phyloP scores from a whole-genome alignment of 208 protist genomes.

The Wallacemonas collosoma region DNA sequence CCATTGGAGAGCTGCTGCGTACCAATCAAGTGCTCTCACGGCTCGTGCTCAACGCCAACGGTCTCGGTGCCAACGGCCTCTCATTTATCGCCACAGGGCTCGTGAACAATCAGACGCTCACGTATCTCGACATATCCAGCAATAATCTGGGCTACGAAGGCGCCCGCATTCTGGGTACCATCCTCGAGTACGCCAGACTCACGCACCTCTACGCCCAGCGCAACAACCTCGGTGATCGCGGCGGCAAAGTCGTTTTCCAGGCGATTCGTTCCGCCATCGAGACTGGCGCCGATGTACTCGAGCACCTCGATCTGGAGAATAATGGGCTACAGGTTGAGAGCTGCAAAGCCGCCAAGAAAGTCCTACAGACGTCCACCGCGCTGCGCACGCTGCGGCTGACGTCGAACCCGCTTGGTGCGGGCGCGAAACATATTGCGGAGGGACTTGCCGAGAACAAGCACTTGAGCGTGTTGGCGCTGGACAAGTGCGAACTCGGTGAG shows the following conservation, averaged over 20 bases:
- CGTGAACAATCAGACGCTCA: constrained; percentile 74
- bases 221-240: constrained; percentile 76
- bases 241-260: constrained; percentile 62
- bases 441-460: constrained; percentile 76
- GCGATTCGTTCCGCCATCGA: constrained; percentile 61
- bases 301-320: constrained; percentile 68
- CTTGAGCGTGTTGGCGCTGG: constrained; percentile 48
- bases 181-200: constrained; percentile 61
- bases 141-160: constrained; percentile 88
- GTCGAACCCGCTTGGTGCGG: constrained; percentile 57
- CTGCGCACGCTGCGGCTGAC: constrained; percentile 56
- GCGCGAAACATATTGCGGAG: constrained; percentile 58
- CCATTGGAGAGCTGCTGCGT: constrained; percentile 72
- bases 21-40: constrained; percentile 82
- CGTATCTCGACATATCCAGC: constrained; percentile 79
- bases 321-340: constrained; percentile 66
- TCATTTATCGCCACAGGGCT: constrained; percentile 62
- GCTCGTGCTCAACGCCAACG: constrained; percentile 91
- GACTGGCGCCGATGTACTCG: constrained; percentile 49
- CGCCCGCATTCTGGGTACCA: constrained; percentile 48
- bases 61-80: constrained; percentile 76
- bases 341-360: constrained; percentile 49
- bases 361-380: constrained; percentile 45
- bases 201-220: constrained; percentile 67
- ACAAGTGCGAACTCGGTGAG: constrained; percentile 63